Evolutionary conservation across 2,329 filamentous ascomycete species (phyloP), one percentile per base, ranked within the genome.

Genomic region (Chrysosporium queenslandicum): DNA sequence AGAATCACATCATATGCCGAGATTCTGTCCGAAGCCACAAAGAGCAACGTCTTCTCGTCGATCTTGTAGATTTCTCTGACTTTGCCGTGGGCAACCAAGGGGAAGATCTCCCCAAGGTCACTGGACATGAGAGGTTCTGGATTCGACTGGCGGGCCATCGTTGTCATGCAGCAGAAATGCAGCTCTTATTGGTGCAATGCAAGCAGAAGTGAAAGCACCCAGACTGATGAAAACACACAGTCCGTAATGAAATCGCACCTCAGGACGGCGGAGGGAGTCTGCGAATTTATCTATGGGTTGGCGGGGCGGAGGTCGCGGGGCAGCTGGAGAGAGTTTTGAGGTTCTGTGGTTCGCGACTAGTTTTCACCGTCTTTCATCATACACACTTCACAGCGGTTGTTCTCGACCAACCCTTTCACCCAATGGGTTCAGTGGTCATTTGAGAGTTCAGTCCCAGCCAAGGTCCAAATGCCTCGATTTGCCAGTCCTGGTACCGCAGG

Each of bases 1-100:
- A 94, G 82, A 61, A 94, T 81, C 61, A 94, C 88, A 77, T 97
- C 91, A 75, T 91, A 97, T 52, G 92, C 92, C 21, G 88, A 95
- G 67, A 96, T 92, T 59, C 92, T 85, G 72, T 96, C 90, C 12
- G 87, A 86, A 21, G 87, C 85, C 52, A 90, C 82, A 65, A 95
- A 91, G 53, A 94, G 82, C 3, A 94, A 79, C 2, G 80, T 85
- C 53, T 78, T 71, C 37, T 80, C 73, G 65, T 87, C 80, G 50
- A 94, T 73, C 56, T 79, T 76, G 68, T 87, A 94, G 34, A 94
- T 77, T 64, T 94, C 86, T 63, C 87, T 81, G 23, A 94, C 88
- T 72, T 94, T 94, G 58, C 81, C 81, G 36, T 76, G 75, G 6
- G 79, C 78, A 43, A 84, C 66, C 49, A 76, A 66, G 27, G 71